Evolutionary conservation across 352 stramenopile species (phyloP).

Genomic region (Pythium coloratum): DNA sequence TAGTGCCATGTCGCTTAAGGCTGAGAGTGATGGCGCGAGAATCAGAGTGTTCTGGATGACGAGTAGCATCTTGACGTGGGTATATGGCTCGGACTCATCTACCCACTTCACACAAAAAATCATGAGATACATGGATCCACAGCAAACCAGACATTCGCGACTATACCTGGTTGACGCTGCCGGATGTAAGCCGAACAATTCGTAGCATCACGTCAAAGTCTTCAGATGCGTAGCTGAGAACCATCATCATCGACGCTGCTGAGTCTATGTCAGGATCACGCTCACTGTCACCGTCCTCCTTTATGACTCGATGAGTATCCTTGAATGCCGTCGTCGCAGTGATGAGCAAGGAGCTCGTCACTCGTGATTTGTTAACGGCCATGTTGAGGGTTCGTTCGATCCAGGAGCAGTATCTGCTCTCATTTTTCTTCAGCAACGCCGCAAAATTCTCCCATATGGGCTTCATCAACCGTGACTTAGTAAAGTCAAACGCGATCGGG

Average conservation of each 20-base stretch:
- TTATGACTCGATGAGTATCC: background rate
- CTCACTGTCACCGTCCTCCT: background rate
- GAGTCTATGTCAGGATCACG: conserved; percentile 4
- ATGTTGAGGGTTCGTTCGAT: conserved; percentile 14
- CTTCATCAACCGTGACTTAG: conserved; percentile 17
- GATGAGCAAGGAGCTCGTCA: background rate
- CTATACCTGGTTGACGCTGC: conserved; percentile 6
- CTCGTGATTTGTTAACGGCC: background rate
- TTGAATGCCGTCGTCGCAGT: background rate
- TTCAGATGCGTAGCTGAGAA: conserved; percentile 14
- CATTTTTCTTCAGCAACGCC: conserved; percentile 1
- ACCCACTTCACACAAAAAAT: conserved; percentile 10
- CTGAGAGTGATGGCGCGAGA: background rate
- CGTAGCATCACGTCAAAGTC: conserved; percentile 12
- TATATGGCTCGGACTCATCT: background rate
- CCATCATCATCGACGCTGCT: conserved; percentile 11
- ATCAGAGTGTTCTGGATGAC: conserved; percentile 16
- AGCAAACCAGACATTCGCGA: background rate
- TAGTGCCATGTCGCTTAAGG: conserved; percentile 3
- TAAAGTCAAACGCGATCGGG: conserved; percentile 14
- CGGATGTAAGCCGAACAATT: conserved; percentile 2
- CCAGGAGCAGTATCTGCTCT: conserved; percentile 17
- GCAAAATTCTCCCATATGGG: conserved; percentile 24
- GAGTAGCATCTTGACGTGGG: conserved; percentile 18
- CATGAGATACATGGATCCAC: background rate